These are phyloP conservation scores for Ascochyta rabiei DNA, from an alignment of 2,329 filamentous ascomycete genomes.

Conservation along the genomic window DNA sequence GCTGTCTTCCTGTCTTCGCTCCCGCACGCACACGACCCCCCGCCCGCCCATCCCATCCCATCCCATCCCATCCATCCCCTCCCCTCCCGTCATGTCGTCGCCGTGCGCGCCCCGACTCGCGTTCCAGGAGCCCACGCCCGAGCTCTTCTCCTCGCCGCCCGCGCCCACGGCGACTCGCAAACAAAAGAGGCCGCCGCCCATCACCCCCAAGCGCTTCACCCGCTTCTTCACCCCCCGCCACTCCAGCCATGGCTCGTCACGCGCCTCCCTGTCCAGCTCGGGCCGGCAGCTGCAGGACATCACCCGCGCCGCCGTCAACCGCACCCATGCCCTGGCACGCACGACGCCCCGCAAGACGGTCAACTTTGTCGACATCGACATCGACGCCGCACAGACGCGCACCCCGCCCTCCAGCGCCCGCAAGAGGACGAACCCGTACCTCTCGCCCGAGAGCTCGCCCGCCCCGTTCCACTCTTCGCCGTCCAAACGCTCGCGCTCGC, in stretches of 20 bases:
- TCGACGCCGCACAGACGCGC: constrained; percentile 30
- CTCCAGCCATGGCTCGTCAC: constrained; percentile 40
- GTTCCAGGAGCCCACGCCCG: constrained; percentile 42
- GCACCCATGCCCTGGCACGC: constrained; percentile 34
- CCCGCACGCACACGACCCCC: too few species aligned
- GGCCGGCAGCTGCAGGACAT: constrained; percentile 57
- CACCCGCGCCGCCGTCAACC: constrained; percentile 54
- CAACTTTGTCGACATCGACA: constrained; percentile 46
- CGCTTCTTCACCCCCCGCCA: constrained; percentile 58
- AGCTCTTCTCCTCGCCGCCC: constrained; percentile 48
- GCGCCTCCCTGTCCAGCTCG: constrained; percentile 44
- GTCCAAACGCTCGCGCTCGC: constrained; percentile 43
- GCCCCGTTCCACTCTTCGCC: constrained; percentile 49
- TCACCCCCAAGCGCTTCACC: constrained; percentile 59
- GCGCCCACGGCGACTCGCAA: constrained; percentile 45
- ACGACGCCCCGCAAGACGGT: constrained; percentile 48
- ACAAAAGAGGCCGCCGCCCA: constrained; percentile 55
- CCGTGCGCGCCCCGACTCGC: constrained; percentile 30
- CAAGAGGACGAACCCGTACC: constrained; percentile 48
- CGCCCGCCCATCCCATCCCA: too few species aligned
- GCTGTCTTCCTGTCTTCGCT: not conserved
- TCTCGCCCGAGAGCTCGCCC: constrained; percentile 50
- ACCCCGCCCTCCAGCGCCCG: constrained; percentile 42
- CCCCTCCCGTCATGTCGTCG: constrained; percentile 29
- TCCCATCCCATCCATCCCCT: too few species aligned